Evolutionary conservation across 1,139 yeast genomes (phyloP).

Genomic region (Taphrina betulina): DNA sequence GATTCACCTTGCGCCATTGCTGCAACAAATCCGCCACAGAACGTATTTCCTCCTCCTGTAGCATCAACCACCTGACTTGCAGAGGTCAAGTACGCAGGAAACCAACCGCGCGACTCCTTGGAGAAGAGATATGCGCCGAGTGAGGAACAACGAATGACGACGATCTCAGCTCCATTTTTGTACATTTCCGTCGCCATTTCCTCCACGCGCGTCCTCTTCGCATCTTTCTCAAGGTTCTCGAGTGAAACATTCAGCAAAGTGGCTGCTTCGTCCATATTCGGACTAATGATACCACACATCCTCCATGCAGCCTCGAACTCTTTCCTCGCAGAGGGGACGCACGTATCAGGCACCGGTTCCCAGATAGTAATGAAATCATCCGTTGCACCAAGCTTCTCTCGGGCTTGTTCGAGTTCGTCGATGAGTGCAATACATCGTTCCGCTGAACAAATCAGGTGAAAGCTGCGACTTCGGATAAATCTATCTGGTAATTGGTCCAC

Average conservation of each 20-base stretch:
- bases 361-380: slow-evolving; percentile 50
- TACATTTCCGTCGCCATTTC: slow-evolving; percentile 3
- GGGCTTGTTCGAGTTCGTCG: neutral
- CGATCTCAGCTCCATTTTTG: neutral
- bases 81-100: slow-evolving; percentile 44
- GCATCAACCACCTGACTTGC: slow-evolving; percentile 65
- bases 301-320: slow-evolving; percentile 50
- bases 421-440: slow-evolving; percentile 21
- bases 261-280: slow-evolving; percentile 82
- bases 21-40: slow-evolving; percentile 74
- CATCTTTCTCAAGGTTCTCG: neutral
- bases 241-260: slow-evolving; percentile 23
- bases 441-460: slow-evolving; percentile 77
- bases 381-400: slow-evolving; percentile 35
- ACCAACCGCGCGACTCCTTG: too few relatives aligned
- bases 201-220: neutral
- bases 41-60: slow-evolving; percentile 92
- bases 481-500: slow-evolving; percentile 56
- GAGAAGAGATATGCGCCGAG: neutral
- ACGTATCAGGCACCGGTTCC: slow-evolving; percentile 85
- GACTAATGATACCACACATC: slow-evolving; percentile 65
- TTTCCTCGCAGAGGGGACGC: slow-evolving; percentile 51
- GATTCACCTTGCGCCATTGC: slow-evolving; percentile 47
- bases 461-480: slow-evolving; percentile 51
- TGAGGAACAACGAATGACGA: slow-evolving; percentile 8